phyloP scores from a whole-genome alignment of 2,329 filamentous ascomycete genomes.

The Elsinoe ampelina region DNA sequence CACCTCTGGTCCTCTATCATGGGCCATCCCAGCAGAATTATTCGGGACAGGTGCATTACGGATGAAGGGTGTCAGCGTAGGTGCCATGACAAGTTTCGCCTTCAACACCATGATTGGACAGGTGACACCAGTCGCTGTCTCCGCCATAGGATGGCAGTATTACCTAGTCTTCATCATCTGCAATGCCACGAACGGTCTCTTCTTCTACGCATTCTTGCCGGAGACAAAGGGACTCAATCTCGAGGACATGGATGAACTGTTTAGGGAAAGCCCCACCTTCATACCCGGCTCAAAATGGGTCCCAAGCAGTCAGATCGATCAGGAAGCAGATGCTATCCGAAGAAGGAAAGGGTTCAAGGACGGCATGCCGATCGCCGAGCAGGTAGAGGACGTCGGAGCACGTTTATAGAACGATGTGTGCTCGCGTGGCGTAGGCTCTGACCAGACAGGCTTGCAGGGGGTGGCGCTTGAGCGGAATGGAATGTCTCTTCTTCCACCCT shows the following conservation, averaged over 20 bases:
- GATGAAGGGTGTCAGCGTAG: constrained; percentile 21
- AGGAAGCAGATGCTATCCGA: constrained; percentile 14
- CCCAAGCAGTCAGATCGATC: constrained; percentile 20
- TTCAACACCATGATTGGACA: constrained; percentile 27
- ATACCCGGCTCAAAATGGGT: constrained; percentile 20
- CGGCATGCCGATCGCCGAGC: background rate
- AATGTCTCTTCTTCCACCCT: no score
- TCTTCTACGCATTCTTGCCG: constrained; percentile 56
- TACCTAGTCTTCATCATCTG: constrained; percentile 24
- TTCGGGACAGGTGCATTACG: constrained; percentile 21
- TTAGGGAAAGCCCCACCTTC: constrained; percentile 19
- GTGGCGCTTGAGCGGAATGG: no score
- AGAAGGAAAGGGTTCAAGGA: background rate
- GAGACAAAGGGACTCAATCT: constrained; percentile 54
- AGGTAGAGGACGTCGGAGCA: constrained; percentile 1
- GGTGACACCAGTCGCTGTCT: constrained; percentile 22
- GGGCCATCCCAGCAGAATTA: constrained; percentile 24
- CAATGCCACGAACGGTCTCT: constrained; percentile 22
- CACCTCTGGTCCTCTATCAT: constrained; percentile 21
- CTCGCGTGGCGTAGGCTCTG: no score
- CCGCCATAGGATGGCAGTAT: constrained; percentile 21
- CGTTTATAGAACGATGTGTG: background rate
- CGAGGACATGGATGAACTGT: constrained; percentile 22
- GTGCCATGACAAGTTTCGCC: constrained; percentile 22
- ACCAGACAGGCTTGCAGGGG: no score